Conservation (phyloP, 129 eudicot genomes). For the Artemisia argyi region DNA sequence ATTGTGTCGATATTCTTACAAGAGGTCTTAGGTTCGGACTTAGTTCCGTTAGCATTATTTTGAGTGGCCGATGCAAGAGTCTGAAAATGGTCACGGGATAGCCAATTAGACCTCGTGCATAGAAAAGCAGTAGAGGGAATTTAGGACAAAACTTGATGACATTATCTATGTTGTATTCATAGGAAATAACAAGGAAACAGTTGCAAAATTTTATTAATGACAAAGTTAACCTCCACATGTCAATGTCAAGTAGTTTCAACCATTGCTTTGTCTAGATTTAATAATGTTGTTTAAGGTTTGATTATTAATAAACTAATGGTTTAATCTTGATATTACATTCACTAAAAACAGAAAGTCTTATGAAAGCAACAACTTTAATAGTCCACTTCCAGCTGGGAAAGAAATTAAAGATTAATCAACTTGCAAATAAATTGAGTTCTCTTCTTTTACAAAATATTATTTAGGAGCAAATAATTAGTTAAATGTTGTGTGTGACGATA, state of each 20-base stretch:
- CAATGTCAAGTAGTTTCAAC: slow-evolving; percentile 19
- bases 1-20: too few species aligned
- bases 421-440: not conserved
- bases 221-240: slow-evolving; percentile 6
- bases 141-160: slow-evolving; percentile 10
- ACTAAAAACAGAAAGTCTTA: slow-evolving; percentile 22
- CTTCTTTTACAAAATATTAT: not conserved
- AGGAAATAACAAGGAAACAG: slow-evolving; percentile 17
- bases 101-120: too few species aligned
- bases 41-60: too few species aligned
- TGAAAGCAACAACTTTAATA: slow-evolving; percentile 28
- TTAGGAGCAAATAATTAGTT: slow-evolving; percentile 16
- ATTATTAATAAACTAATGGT: slow-evolving; percentile 2
- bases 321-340: slow-evolving; percentile 25
- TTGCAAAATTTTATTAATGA: slow-evolving; percentile 8
- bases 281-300: slow-evolving; percentile 17
- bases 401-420: slow-evolving; percentile 19
- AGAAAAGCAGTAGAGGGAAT: not conserved
- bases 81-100: too few species aligned
- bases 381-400: slow-evolving; percentile 17
- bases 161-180: slow-evolving; percentile 15
- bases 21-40: too few species aligned
- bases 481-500: slow-evolving; percentile 29
- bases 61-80: not conserved
- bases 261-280: slow-evolving; percentile 18